Conservation (phyloP, 441 rosid species). For the Adansonia gregorii region DNA sequence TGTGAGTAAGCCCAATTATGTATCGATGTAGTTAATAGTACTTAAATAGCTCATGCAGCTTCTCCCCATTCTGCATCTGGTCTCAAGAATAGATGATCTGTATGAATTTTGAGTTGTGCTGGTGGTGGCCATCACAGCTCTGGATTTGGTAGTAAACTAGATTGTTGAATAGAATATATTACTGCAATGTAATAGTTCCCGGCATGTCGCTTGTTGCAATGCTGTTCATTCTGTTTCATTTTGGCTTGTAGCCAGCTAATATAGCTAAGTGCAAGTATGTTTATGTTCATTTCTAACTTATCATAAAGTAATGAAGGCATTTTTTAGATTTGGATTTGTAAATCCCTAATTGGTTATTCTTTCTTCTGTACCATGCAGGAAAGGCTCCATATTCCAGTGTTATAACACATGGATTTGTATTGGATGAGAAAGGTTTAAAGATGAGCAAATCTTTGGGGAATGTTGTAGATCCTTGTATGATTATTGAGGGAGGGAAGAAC, state of each 20-base stretch:
- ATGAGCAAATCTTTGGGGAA: slow-evolving; percentile 99
- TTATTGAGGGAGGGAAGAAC: slow-evolving; percentile 90
- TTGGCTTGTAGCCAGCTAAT: slow-evolving; percentile 14
- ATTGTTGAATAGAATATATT: slow-evolving; percentile 16
- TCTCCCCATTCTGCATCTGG: not conserved
- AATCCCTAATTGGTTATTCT: slow-evolving; percentile 24
- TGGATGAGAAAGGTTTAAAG: slow-evolving; percentile 97
- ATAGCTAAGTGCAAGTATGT: not conserved
- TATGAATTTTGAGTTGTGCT: not conserved
- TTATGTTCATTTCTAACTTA: slow-evolving; percentile 8
- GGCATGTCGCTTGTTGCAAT: slow-evolving; percentile 8
- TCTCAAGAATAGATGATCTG: not conserved
- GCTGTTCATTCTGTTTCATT: slow-evolving; percentile 16
- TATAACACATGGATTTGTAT: slow-evolving; percentile 95
- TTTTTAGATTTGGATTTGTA: slow-evolving; percentile 14
- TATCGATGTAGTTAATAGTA: not conserved
- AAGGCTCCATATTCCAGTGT: slow-evolving; percentile 88
- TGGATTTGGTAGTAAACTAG: not conserved
- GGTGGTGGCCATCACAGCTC: slow-evolving; percentile 3
- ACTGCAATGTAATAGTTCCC: slow-evolving; percentile 12
- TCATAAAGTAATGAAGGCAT: not conserved
- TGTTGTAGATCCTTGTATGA: slow-evolving; percentile 82
- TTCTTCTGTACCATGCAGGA: slow-evolving; percentile 56
- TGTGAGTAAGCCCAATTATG: not conserved
- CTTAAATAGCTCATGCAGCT: not conserved